Evolutionary conservation across 208 protist species (phyloP), one percentile per base, ranked within the genome.

Genomic region (Leishmania arabica): DNA sequence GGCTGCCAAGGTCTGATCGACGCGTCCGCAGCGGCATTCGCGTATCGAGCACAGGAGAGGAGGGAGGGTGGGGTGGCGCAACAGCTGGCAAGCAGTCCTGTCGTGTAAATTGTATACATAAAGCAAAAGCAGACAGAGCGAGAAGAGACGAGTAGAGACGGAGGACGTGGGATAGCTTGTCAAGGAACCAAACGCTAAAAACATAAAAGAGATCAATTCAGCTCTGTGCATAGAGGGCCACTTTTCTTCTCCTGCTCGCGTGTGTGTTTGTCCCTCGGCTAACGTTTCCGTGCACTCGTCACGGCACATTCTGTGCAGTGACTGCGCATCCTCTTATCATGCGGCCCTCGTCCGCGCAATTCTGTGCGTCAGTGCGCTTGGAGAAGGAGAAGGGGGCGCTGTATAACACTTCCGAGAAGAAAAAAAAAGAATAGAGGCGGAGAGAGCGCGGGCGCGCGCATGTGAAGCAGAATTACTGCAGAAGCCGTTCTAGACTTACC

Each of bases 11-110:
- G 27, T 15, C 24, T 9, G 56, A 72, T 21, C 73, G 64, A 27
- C 24, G 65, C 24, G 80, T 34, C 31, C 24, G 42, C 45, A 73
- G 76, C 75, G 78, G 69, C 53, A 64, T 54, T 45, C 27, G 40
- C 40, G 37, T 72, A 42, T 24, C 24, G 3, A 19, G 42, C 21
- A 72, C 42, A 8, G 42, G 13, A 19, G 42, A 19, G 49, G 42
- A 7, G 45, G 11, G 31, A 72, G 66, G 47, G 34, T 42, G 27
- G 45, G 0, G n/a, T 53, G 19, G 68, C 42, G 42, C 68, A 47
- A 42, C 68, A 24, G 68, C 15, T 51, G 42, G 42, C 0, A 51
- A 34, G 31, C 42, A 34, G 5, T n/a, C 42, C 24, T 47, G 8
- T 17, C 24, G 66, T 71, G 37, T 72, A 42, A 24, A 21, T 9